Conservation (phyloP, 768 basidiomycete genomes). For the Boletus subcaerulescens region DNA sequence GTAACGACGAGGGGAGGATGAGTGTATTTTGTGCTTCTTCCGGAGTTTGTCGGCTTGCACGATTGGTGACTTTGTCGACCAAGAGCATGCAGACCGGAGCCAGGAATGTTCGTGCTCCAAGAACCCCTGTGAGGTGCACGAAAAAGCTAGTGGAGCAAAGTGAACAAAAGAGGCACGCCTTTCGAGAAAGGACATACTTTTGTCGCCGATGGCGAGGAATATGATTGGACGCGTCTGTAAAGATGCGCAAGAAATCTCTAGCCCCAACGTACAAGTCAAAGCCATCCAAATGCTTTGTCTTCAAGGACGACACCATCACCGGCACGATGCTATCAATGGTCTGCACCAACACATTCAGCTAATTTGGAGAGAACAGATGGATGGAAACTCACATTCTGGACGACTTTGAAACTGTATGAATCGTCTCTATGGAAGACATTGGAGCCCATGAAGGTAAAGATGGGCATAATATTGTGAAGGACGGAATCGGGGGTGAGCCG, state of each 20-base stretch:
- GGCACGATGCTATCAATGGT: slow-evolving; percentile 94
- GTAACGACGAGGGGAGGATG: slow-evolving; percentile 61
- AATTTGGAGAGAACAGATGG: background rate
- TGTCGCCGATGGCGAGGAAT: slow-evolving; percentile 91
- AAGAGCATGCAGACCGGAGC: slow-evolving; percentile 82
- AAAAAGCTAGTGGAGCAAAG: slow-evolving; percentile 62
- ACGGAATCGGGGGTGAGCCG: slow-evolving; percentile 87
- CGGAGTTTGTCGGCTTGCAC: slow-evolving; percentile 57
- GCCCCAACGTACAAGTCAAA: slow-evolving; percentile 67
- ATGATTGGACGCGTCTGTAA: slow-evolving; percentile 90
- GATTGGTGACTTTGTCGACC: slow-evolving; percentile 72
- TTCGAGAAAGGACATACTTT: slow-evolving; percentile 50
- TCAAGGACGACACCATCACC: slow-evolving; percentile 82
- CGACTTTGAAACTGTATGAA: slow-evolving; percentile 90
- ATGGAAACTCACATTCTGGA: slow-evolving; percentile 67
- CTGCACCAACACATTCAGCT: slow-evolving; percentile 36
- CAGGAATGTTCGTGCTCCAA: slow-evolving; percentile 79
- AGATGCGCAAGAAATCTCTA: slow-evolving; percentile 82
- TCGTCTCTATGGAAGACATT: slow-evolving; percentile 97
- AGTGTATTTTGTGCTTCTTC: slow-evolving; percentile 61
- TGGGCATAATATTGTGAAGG: slow-evolving; percentile 93
- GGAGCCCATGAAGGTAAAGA: slow-evolving; percentile 99
- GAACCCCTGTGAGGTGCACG: slow-evolving; percentile 76
- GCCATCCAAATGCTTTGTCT: slow-evolving; percentile 47
- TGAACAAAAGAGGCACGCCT: slow-evolving; percentile 2